Base-by-base conservation (phyloP, 2,329 filamentous ascomycete species). In the Arthrobotrys megalospora region DNA sequence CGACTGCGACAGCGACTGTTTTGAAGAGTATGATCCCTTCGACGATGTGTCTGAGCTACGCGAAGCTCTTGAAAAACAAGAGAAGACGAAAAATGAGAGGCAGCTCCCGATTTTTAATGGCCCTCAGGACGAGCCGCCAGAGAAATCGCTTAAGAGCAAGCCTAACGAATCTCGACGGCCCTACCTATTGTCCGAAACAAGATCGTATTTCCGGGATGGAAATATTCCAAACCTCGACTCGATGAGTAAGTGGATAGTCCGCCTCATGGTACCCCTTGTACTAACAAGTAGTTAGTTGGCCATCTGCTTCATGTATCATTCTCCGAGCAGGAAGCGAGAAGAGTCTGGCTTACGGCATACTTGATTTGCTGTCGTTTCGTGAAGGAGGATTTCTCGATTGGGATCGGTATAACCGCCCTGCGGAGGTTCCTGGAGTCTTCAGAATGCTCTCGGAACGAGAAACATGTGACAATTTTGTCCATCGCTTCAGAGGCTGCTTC, bases 21-120 rank as follows among this genome's bases (percentile, higher is more conserved):
- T 82, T 43, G 80, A 80, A n/a, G 76, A 78, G 16, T 82, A 81
- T 43, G 81, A 80, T 32, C 80, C 80, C 1, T 75, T 81, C 16
- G 76, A 80, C 12, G 80, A 82, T 16, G 76, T 76, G 2, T n/a
- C 64, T 8, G 66, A 64, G 1, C 48, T 71, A 8, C 68, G 38
- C 3, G 71, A 47, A 34, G 41, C 69, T 24, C n/a, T 66, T 1
- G 50, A 47, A 38, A 69, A 41, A 32, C 36, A 43, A 16, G 48
- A 67, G n/a, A 47, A 34, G n/a, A 66, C 48, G 12, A 65, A 36
- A 7, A 19, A 34, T 19, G 16, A 48, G 58, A 12, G 11, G 19
- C 16, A 34, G 43, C 47, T 36, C 19, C 24, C 19, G 10, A 28
- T 32, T 1, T 32, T 14, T 16, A 47, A 16, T 45, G 14, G 8